These are phyloP conservation scores for Nemophila menziesii DNA, from an alignment of 257 asterid species.

Conservation along the genomic window DNA sequence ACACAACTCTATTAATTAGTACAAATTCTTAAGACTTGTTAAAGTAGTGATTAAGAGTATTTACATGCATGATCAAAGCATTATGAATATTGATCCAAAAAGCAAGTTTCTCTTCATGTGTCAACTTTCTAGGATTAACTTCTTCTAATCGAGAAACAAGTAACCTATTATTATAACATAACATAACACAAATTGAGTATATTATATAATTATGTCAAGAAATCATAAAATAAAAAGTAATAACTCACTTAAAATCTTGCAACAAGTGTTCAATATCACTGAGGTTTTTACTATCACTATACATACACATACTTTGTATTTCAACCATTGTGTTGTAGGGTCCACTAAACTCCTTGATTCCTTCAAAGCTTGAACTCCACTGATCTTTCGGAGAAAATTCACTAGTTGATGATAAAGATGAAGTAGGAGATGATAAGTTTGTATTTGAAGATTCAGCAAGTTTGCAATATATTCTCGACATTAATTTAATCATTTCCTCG, in stretches of 20 bases:
- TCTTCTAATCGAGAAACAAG: slow-evolving; percentile 82
- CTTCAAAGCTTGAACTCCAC: slow-evolving; percentile 91
- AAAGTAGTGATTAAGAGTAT: slow-evolving; percentile 3
- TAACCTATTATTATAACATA: slow-evolving; percentile 48
- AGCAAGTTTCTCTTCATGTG: slow-evolving; percentile 80
- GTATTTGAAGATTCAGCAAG: slow-evolving; percentile 69
- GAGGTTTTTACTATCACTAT: slow-evolving; percentile 70
- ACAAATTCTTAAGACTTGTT: background rate
- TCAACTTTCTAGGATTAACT: slow-evolving; percentile 65
- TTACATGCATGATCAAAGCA: slow-evolving; percentile 97
- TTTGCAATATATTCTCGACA: slow-evolving; percentile 76
- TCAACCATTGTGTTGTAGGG: slow-evolving; percentile 99
- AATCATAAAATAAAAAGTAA: background rate
- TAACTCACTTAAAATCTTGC: slow-evolving; percentile 59
- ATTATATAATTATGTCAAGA: slow-evolving; percentile 1
- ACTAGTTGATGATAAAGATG: slow-evolving; percentile 64
- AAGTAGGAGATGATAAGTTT: slow-evolving; percentile 69
- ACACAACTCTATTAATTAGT: background rate
- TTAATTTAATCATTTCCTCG: slow-evolving; percentile 93
- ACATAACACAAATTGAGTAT: slow-evolving; percentile 8
- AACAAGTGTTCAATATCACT: slow-evolving; percentile 58
- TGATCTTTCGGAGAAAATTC: slow-evolving; percentile 83
- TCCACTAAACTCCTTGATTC: slow-evolving; percentile 92
- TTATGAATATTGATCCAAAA: slow-evolving; percentile 97
- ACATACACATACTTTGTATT: slow-evolving; percentile 62